Base-by-base conservation (phyloP, 1,139 yeast genomes). In the Spencermartinsiella ligniputridi region DNA sequence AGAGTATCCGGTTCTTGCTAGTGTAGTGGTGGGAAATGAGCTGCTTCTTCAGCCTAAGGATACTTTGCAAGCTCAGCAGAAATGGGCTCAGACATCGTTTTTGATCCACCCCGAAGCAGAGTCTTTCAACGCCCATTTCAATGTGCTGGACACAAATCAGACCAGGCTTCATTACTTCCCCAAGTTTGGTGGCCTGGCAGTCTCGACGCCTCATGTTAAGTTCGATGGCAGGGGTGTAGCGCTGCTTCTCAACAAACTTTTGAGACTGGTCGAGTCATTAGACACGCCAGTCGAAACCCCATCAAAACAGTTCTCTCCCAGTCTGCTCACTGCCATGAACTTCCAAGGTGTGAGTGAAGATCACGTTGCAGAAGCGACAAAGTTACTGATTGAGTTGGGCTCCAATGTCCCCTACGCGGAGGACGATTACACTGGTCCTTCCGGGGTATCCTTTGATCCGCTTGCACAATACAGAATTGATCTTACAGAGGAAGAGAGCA, bases 141-240 rank as follows among this genome's bases (percentile, higher is more conserved):
- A 18, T 3, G n/a, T 17, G 12, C 40, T 33, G 15, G 20, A 21
- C 8, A 29, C 42, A 24, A 22, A 16, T 16, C 35, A 39, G 13
- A 16, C 18, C 20, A 22, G 25, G 25, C 9, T 22, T 6, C 11
- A 6, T 22, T 44, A 19, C 18, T n/a, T 44, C 17, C 22, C 39
- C 17, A 40, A 30, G 25, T 40, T 43, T 16, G 20, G 20, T 13
- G 27, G 29, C 15, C 6, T 44, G 13, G 38, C 35, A 4, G 18
- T 44, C 3, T 34, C 29, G 3, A 17, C 37, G 22, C 46, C 46
- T 36, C 46, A 44, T 32, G 18, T 13, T 16, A 13, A 19, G 12
- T 22, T 44, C 22, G 46, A 44, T 11, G 46, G 44, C 2, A 29
- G 22, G 11, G 46, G 46, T 2, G 40, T 43, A 6, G 15, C 33